phyloP scores from a whole-genome alignment of 2,329 filamentous ascomycete species.

The Periconia digitata region DNA sequence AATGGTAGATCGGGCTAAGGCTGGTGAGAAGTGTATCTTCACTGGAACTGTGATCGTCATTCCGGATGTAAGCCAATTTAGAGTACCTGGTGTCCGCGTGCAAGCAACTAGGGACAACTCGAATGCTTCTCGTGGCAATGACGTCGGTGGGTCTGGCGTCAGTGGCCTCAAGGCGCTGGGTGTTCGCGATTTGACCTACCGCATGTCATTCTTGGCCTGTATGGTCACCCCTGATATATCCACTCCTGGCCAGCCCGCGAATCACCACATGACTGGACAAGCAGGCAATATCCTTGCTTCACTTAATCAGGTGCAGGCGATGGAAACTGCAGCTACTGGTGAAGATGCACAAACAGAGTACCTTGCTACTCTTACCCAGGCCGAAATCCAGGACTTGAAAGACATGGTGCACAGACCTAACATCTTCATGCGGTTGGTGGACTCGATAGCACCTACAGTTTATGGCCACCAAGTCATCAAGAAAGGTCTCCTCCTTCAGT shows the following conservation, averaged over 20 bases:
- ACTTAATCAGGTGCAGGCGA: constrained; percentile 70
- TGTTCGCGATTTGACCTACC: constrained; percentile 92
- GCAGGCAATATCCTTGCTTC: constrained; percentile 83
- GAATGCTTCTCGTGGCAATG: constrained; percentile 70
- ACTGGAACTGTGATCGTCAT: constrained; percentile 95
- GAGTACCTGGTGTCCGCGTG: constrained; percentile 80
- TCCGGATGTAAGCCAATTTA: constrained; percentile 92
- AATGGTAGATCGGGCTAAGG: constrained; percentile 96
- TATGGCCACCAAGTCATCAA: constrained; percentile 98
- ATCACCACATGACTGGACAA: constrained; percentile 69
- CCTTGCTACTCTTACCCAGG: constrained; percentile 77
- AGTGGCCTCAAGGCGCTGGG: constrained; percentile 88
- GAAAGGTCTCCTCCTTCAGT: constrained; percentile 89
- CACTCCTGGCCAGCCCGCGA: constrained; percentile 72
- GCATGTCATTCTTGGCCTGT: constrained; percentile 92
- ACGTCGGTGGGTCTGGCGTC: constrained; percentile 82
- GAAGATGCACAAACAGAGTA: constrained; percentile 87
- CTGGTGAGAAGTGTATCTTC: constrained; percentile 97
- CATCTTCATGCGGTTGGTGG: constrained; percentile 89
- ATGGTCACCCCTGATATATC: constrained; percentile 92
- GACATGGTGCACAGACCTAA: constrained; percentile 93
- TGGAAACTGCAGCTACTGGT: constrained; percentile 67
- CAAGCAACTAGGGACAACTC: constrained; percentile 83
- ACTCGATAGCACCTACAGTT: constrained; percentile 93
- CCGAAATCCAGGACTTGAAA: constrained; percentile 89